phyloP scores from a whole-genome alignment of 2,329 filamentous ascomycete genomes.

The Chrysoporthe deuterocubensis region DNA sequence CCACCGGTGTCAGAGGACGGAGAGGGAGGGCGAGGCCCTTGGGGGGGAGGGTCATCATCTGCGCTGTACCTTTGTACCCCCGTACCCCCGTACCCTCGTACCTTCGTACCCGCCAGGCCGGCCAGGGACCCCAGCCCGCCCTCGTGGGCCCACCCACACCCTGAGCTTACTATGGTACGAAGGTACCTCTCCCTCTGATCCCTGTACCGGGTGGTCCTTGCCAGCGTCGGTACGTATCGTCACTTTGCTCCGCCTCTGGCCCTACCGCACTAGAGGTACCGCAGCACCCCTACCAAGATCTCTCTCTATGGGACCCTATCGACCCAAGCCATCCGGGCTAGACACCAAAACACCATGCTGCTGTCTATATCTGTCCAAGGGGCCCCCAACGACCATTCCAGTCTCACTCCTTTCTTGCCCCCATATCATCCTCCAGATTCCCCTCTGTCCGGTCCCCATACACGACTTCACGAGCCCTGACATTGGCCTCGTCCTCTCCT shows the following conservation, averaged over 20 bases:
- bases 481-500: conserved; percentile 6
- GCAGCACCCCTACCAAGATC: conserved; percentile 8
- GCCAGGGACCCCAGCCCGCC: background rate
- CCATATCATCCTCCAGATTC: conserved; percentile 19
- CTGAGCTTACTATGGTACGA: background rate
- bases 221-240: background rate
- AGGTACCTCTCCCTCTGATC: conserved; percentile 4
- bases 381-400: conserved; percentile 21
- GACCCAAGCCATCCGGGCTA: conserved; percentile 23
- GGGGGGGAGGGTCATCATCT: background rate
- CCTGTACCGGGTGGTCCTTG: background rate
- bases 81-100: background rate
- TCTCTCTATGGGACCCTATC: conserved; percentile 19
- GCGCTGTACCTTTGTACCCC: background rate
- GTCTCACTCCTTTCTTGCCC: conserved; percentile 8
- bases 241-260: background rate
- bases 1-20: background rate
- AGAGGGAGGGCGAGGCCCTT: background rate
- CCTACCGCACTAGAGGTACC: conserved; percentile 8
- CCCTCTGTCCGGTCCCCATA: background rate
- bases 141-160: background rate
- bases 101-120: background rate
- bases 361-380: conserved; percentile 26
- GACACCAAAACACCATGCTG: conserved; percentile 28
- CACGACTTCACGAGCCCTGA: background rate